Evolutionary conservation across 2,329 filamentous ascomycete genomes (phyloP).

Genomic region (Aulographum hederae): DNA sequence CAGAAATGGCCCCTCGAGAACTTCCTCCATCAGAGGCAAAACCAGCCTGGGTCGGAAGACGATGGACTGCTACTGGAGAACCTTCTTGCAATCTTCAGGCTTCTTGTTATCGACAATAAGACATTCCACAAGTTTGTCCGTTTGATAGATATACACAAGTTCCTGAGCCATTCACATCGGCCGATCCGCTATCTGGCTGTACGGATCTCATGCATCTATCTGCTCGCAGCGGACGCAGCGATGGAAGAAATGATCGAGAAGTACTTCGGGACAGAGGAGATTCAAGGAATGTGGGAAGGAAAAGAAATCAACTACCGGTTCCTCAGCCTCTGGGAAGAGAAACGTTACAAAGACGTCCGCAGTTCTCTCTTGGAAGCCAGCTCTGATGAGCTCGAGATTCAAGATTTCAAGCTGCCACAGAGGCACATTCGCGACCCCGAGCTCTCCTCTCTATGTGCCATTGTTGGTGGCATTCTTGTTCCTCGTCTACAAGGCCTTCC

Average conservation of each 20-base stretch:
- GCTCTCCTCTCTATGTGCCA: slow-evolving; percentile 15
- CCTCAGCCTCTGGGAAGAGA: slow-evolving; percentile 43
- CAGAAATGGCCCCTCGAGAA: neutral
- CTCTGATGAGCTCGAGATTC: too few species aligned
- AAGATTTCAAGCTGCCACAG: too few species aligned
- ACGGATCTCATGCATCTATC: slow-evolving; percentile 60
- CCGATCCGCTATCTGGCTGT: slow-evolving; percentile 65
- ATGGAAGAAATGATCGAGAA: slow-evolving; percentile 51
- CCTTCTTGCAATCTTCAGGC: slow-evolving; percentile 56
- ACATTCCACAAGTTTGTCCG: slow-evolving; percentile 30
- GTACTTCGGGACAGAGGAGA: slow-evolving; percentile 41
- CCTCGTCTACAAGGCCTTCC: slow-evolving; percentile 10
- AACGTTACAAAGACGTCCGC: slow-evolving; percentile 24
- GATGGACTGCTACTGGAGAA: slow-evolving; percentile 22
- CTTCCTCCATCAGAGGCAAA: neutral
- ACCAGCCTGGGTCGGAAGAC: too few species aligned
- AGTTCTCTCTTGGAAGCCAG: neutral
- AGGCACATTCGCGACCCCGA: slow-evolving; percentile 2
- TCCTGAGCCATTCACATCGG: slow-evolving; percentile 41
- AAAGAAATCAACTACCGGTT: slow-evolving; percentile 63
- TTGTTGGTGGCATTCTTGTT: slow-evolving; percentile 18
- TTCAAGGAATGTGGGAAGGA: slow-evolving; percentile 60
- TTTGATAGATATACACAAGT: slow-evolving; percentile 45
- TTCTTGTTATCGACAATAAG: slow-evolving; percentile 51
- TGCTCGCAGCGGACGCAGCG: slow-evolving; percentile 64